Conservation (phyloP, 1,284 basidiomycete genomes). For the Gastroboletus turbinatus region DNA sequence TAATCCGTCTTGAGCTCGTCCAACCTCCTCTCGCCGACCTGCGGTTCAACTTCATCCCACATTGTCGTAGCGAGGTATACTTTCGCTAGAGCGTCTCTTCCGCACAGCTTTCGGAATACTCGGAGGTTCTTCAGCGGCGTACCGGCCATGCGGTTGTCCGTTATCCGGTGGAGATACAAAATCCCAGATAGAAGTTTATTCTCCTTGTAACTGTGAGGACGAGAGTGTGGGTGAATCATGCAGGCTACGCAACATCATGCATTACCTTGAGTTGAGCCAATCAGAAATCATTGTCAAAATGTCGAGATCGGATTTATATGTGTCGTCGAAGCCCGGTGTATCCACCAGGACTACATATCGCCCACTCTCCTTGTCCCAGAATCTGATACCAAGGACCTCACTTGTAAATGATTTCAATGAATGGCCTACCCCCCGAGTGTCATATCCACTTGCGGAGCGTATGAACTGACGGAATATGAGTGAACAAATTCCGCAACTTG, state of each 20-base stretch:
- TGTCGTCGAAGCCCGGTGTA: slow-evolving; percentile 21
- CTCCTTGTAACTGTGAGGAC: slow-evolving; percentile 32
- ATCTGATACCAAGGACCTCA: slow-evolving; percentile 9
- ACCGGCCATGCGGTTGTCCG: slow-evolving; percentile 45
- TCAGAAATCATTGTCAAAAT: slow-evolving; percentile 25
- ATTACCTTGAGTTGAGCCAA: slow-evolving; percentile 24
- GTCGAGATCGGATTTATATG: slow-evolving; percentile 20
- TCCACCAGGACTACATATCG: slow-evolving; percentile 20
- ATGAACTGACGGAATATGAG: slow-evolving; percentile 25
- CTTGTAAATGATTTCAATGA: slow-evolving; percentile 17
- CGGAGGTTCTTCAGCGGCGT: slow-evolving; percentile 41
- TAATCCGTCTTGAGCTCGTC: background rate
- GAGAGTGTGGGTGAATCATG: background rate
- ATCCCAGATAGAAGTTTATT: slow-evolving; percentile 40
- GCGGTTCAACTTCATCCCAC: slow-evolving; percentile 18
- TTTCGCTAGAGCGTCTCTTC: background rate
- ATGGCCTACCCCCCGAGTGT: slow-evolving; percentile 9
- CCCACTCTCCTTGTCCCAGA: slow-evolving; percentile 2
- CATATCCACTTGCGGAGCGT: slow-evolving; percentile 14
- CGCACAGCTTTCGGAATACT: slow-evolving; percentile 8
- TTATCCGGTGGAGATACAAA: slow-evolving; percentile 51
- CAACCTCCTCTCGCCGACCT: slow-evolving; percentile 8
- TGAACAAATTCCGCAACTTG: too few species aligned
- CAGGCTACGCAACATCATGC: too few species aligned
- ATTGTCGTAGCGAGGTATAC: slow-evolving; percentile 17